Evolutionary conservation across 768 basidiomycete species (phyloP).

Genomic region (Phaeotremella fagi): DNA sequence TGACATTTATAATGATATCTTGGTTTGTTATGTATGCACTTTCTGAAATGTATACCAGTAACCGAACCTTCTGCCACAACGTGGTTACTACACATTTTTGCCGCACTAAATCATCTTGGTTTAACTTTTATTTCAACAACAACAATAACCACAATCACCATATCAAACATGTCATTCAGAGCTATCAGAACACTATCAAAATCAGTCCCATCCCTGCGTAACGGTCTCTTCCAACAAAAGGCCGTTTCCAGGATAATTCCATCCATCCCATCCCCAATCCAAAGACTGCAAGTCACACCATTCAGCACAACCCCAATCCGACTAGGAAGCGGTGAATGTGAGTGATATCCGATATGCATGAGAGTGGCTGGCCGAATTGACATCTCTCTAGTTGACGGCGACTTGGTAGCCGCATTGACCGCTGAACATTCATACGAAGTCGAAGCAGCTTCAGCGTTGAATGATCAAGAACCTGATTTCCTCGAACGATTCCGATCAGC

Average conservation of each 20-base stretch:
- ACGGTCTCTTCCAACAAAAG: too few relatives aligned
- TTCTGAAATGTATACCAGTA: too few relatives aligned
- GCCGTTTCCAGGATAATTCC: too few relatives aligned
- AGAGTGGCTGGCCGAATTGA: background rate
- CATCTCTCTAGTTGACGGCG: background rate
- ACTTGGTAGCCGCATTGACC: slow-evolving; percentile 64
- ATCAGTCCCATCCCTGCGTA: slow-evolving; percentile 3
- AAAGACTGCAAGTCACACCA: too few relatives aligned
- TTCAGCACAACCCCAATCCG: slow-evolving; percentile 29
- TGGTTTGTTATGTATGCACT: background rate
- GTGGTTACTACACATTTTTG: too few relatives aligned
- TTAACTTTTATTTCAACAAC: too few relatives aligned
- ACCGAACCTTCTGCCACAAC: too few relatives aligned
- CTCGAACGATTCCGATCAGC: slow-evolving; percentile 66
- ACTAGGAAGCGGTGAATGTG: slow-evolving; percentile 41
- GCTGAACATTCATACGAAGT: slow-evolving; percentile 83
- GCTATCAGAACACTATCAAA: too few relatives aligned
- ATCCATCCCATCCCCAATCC: too few relatives aligned
- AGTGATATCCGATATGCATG: slow-evolving; percentile 4
- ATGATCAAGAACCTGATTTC: slow-evolving; percentile 62
- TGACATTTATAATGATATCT: background rate
- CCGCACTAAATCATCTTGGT: too few relatives aligned
- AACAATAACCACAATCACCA: too few relatives aligned
- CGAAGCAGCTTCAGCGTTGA: slow-evolving; percentile 53
- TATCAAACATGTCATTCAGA: too few relatives aligned